phyloP scores from a whole-genome alignment of 306 rosid genomes.

The Prunus armeniaca region DNA sequence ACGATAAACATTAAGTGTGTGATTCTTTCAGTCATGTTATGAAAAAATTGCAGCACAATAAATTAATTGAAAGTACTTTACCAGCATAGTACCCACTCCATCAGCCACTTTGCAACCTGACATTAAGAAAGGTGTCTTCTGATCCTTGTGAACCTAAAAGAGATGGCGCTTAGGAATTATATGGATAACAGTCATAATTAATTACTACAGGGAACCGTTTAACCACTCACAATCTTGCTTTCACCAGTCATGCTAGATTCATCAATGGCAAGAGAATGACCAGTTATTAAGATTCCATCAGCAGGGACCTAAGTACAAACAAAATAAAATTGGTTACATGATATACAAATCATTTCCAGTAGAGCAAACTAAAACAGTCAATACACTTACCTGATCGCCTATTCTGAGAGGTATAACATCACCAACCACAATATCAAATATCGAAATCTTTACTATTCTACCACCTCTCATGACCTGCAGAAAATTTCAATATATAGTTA shows the following conservation, averaged over 20 bases:
- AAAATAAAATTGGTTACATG: conserved; percentile 6
- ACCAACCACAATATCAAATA: conserved; percentile 95
- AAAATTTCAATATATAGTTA: conserved; percentile 26
- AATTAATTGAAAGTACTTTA: conserved; percentile 27
- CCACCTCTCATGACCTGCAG: conserved; percentile 88
- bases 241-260: conserved; percentile 99
- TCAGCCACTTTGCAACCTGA: conserved; percentile 99
- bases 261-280: conserved; percentile 91
- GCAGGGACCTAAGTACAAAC: conserved; percentile 73
- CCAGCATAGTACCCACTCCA: conserved; percentile 97
- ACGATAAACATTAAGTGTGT: neutral
- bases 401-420: conserved; percentile 91
- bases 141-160: conserved; percentile 83
- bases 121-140: conserved; percentile 84
- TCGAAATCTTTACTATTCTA: conserved; percentile 64
- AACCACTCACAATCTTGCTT: conserved; percentile 83
- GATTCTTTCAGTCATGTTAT: neutral
- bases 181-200: conserved; percentile 19
- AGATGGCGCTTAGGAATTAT: conserved; percentile 35
- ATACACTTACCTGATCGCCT: conserved; percentile 80
- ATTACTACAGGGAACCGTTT: conserved; percentile 5
- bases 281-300: conserved; percentile 76
- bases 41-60: neutral
- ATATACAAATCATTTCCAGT: neutral
- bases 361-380: conserved; percentile 26